Evolutionary conservation across 2,329 filamentous ascomycete species (phyloP).

Genomic region (Diplodia seriata): DNA sequence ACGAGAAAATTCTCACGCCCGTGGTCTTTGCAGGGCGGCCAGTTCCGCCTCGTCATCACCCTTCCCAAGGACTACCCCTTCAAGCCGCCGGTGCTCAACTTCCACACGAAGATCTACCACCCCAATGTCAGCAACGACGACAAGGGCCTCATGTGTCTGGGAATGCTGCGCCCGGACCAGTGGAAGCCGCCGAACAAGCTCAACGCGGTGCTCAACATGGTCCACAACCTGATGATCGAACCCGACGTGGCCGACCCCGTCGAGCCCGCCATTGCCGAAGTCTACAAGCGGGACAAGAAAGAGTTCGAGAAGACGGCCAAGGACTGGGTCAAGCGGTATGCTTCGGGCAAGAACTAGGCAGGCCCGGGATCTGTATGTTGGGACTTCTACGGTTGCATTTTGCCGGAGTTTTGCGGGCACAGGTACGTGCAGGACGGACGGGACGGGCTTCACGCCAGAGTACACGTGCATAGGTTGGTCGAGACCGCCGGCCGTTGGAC

Average conservation of each 20-base stretch:
- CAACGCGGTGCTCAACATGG: constrained; percentile 75
- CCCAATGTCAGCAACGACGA: constrained; percentile 91
- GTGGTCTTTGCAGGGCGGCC: constrained; percentile 63
- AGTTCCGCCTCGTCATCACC: constrained; percentile 73
- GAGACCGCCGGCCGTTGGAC: neutral
- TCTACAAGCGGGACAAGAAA: constrained; percentile 72
- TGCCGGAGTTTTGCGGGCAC: constrained; percentile 27
- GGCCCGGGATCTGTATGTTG: neutral
- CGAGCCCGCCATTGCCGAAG: constrained; percentile 83
- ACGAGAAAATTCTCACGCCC: constrained; percentile 31
- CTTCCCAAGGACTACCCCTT: constrained; percentile 87
- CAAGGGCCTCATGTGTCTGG: constrained; percentile 84
- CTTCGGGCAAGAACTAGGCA: constrained; percentile 52
- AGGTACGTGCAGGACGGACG: constrained; percentile 12
- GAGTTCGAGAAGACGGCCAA: constrained; percentile 77
- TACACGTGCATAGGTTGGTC: constrained; percentile 1
- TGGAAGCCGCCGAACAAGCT: constrained; percentile 92
- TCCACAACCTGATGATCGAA: constrained; percentile 75
- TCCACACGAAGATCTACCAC: constrained; percentile 92
- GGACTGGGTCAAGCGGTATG: constrained; percentile 77
- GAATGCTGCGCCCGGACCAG: constrained; percentile 80
- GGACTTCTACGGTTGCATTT: constrained; percentile 20
- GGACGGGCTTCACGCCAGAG: neutral
- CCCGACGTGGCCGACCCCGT: constrained; percentile 90
- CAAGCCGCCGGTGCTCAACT: constrained; percentile 80